These are phyloP conservation scores for Schizochytrium sp. DNA, from an alignment of 108 stramenopile genomes.

Conservation along the genomic window DNA sequence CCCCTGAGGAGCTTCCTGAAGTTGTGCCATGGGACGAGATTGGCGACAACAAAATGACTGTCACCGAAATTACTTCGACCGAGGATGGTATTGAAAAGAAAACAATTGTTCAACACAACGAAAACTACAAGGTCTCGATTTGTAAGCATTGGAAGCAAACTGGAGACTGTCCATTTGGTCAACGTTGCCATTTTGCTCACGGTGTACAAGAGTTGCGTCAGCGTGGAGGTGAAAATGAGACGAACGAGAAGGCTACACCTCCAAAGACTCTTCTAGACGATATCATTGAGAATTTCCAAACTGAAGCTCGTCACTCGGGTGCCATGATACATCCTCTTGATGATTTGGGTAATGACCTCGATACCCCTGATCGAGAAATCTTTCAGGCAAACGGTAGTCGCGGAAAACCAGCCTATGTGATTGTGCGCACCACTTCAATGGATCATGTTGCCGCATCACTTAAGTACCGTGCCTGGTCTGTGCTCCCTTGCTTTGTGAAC, in stretches of 20 bases:
- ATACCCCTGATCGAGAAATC: conserved; percentile 43
- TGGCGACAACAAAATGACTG: conserved; percentile 40
- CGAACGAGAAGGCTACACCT: conserved; percentile 62
- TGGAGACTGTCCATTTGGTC: conserved; percentile 86
- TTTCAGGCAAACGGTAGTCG: background rate
- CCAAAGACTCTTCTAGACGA: conserved; percentile 25
- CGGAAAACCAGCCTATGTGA: conserved; percentile 10
- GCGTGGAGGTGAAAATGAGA: conserved; percentile 75
- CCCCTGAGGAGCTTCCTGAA: conserved; percentile 46
- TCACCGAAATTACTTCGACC: conserved; percentile 25
- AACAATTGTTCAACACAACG: conserved; percentile 79
- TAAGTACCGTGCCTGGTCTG: conserved; percentile 18
- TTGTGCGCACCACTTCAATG: background rate
- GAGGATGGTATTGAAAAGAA: conserved; percentile 57
- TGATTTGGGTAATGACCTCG: conserved; percentile 24
- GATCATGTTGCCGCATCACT: conserved; percentile 51
- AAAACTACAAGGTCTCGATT: conserved; percentile 87
- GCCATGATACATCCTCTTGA: background rate
- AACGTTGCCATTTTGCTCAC: conserved; percentile 85
- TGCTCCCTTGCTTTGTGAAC: conserved; percentile 58
- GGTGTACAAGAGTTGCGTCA: conserved; percentile 82
- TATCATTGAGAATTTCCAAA: conserved; percentile 25
- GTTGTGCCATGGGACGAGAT: conserved; percentile 37
- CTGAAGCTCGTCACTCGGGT: background rate
- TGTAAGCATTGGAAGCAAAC: conserved; percentile 90